Conservation (phyloP, 164 flowering plant genomes). For the Saururus chinensis region DNA sequence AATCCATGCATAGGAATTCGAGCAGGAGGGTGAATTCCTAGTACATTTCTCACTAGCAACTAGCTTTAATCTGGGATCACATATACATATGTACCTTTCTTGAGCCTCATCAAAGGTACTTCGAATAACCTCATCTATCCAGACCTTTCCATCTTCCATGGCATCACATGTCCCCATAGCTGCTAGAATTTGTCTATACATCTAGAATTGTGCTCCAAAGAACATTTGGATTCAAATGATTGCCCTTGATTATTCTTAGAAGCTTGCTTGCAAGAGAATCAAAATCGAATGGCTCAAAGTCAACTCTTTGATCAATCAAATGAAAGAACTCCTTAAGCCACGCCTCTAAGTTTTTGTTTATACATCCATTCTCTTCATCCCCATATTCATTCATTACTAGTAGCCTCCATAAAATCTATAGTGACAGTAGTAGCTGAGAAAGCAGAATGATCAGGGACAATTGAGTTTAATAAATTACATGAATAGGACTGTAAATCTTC, state of each 20-base stretch:
- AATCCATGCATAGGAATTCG: too few relatives aligned
- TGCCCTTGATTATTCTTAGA: constrained; percentile 18
- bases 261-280: constrained; percentile 43
- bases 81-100: constrained; percentile 23
- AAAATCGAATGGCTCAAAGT: constrained; percentile 62
- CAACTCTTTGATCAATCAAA: constrained; percentile 31
- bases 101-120: constrained; percentile 41
- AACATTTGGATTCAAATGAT: constrained; percentile 24
- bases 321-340: constrained; percentile 60
- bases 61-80: constrained; percentile 34
- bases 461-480: constrained; percentile 6
- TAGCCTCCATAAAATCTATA: constrained; percentile 46
- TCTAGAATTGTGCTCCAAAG: constrained; percentile 46
- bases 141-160: constrained; percentile 30
- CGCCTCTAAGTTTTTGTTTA: constrained; percentile 26
- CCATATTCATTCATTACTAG: constrained; percentile 11
- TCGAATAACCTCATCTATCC: constrained; percentile 54
- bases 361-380: constrained; percentile 19
- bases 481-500: constrained; percentile 15
- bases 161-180: constrained; percentile 44
- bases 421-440: constrained; percentile 45
- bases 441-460: constrained; percentile 14
- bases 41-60: constrained; percentile 25
- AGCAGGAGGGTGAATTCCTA: constrained; percentile 49
- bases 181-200: constrained; percentile 72